Base-by-base conservation (phyloP, 2,329 filamentous ascomycete genomes). In the Colletotrichum zoysiae region DNA sequence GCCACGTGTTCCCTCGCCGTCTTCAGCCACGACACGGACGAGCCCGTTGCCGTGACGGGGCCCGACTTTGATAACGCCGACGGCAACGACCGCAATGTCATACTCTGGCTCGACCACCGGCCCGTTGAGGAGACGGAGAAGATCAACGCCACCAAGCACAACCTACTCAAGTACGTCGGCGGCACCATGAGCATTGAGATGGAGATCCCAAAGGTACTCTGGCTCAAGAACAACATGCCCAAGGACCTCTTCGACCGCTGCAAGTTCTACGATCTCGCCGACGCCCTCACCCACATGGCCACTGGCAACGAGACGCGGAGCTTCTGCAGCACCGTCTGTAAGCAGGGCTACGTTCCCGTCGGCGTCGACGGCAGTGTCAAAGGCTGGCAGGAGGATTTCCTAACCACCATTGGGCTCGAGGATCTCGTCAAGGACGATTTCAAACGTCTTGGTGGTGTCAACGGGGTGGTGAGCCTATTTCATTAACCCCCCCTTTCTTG, bases 121-220 rank as follows among this genome's bases (percentile, higher is more conserved):
- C 94, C 96, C 0, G 90, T 96, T 18, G 90, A 93, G 73, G 96
- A 99, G 86, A 97, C 95, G 0, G 91, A 93, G 74, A 93, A 93
- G 84, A 97, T 99, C 85, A 99, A 99, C 81, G 90, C 90, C 66
- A 98, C 96, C 3, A 88, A 91, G 65, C 96, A 99, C 86, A 96
- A 97, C 81, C 86, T 99, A 65, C 89, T 99, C 71, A 93, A 95
- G 78, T 99, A 99, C 79, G 96, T 99, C 23, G 96, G 96, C 76
- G 96, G 96, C 74, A 95, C 93, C 81, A 99, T 99, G 96, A 97
- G 94, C 80, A 95, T 98, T 75, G 96, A 99, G 86, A 99, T 99
- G 96, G 96, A 99, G 82, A 97, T 99, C 67, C 96, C 96, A 74
- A 99, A 99, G 84, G 94, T 98, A 1, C 87, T 98, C 70, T 99